Evolutionary conservation across 352 stramenopile genomes (phyloP).

Genomic region (Pythium diclinum): DNA sequence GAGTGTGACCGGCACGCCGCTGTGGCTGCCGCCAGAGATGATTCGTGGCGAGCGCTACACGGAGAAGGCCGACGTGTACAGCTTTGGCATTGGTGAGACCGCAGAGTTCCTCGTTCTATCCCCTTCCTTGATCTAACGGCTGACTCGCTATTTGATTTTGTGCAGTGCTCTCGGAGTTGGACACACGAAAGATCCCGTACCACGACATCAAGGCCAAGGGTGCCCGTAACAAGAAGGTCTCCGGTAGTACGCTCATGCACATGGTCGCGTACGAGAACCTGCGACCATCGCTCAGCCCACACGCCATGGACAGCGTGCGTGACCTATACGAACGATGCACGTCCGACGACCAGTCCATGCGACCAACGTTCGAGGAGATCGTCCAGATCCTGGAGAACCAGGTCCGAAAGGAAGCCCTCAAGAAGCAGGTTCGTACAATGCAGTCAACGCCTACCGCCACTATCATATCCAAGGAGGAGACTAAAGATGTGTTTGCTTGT

Average conservation of each 20-base stretch:
- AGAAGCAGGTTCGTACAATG: slow-evolving; percentile 56
- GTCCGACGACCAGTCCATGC: slow-evolving; percentile 63
- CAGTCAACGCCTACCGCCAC: too few species aligned
- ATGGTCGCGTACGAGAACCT: slow-evolving; percentile 89
- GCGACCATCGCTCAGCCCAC: slow-evolving; percentile 76
- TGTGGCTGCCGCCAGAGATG: slow-evolving; percentile 88
- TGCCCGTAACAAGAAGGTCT: slow-evolving; percentile 82
- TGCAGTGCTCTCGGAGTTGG: slow-evolving; percentile 78
- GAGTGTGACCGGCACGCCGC: slow-evolving; percentile 84
- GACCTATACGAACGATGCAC: slow-evolving; percentile 82
- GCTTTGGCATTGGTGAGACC: slow-evolving; percentile 73
- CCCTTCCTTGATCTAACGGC: neutral
- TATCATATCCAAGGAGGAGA: neutral
- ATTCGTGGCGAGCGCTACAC: slow-evolving; percentile 87
- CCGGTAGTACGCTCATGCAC: slow-evolving; percentile 84
- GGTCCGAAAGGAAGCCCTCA: slow-evolving; percentile 82
- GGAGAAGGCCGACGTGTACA: slow-evolving; percentile 88
- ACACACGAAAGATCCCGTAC: slow-evolving; percentile 87
- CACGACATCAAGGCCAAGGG: slow-evolving; percentile 85
- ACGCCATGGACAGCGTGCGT: slow-evolving; percentile 79
- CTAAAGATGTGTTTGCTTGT: neutral
- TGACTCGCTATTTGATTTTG: neutral
- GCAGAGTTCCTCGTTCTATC: neutral
- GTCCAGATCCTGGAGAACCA: slow-evolving; percentile 83
- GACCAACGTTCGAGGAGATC: slow-evolving; percentile 85